Evolutionary conservation across 345 rosid genomes (phyloP).

Genomic region (Citrus cavaleriei): DNA sequence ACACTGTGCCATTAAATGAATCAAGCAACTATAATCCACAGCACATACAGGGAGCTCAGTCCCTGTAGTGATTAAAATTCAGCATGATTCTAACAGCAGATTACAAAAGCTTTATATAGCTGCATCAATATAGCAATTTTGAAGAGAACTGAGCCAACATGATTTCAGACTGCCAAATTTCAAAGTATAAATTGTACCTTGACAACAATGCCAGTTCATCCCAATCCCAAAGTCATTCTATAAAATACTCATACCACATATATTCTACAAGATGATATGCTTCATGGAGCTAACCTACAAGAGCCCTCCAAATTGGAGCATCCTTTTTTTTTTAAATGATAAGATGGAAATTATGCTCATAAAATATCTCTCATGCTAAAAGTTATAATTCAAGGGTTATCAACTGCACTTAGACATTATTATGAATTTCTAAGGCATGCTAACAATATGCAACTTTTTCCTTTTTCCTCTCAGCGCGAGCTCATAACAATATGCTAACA

Average conservation of each 20-base stretch:
- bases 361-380: background rate
- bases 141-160: conserved; percentile 1
- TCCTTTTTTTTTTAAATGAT: background rate
- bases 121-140: background rate
- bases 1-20: too few species aligned
- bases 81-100: background rate
- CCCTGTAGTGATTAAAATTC: background rate
- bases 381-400: background rate
- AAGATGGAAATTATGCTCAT: background rate
- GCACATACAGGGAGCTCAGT: background rate
- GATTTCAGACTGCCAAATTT: background rate
- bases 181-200: background rate
- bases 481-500: background rate
- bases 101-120: background rate
- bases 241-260: background rate
- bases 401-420: background rate
- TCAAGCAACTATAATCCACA: background rate
- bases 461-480: background rate
- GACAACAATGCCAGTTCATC: background rate
- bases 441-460: background rate
- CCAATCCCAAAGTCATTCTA: background rate
- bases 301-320: background rate
- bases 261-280: too few species aligned
- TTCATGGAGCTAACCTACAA: background rate
- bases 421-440: background rate